phyloP scores from a whole-genome alignment of 2,329 filamentous ascomycete species.

The Davidsoniella eucalypti region DNA sequence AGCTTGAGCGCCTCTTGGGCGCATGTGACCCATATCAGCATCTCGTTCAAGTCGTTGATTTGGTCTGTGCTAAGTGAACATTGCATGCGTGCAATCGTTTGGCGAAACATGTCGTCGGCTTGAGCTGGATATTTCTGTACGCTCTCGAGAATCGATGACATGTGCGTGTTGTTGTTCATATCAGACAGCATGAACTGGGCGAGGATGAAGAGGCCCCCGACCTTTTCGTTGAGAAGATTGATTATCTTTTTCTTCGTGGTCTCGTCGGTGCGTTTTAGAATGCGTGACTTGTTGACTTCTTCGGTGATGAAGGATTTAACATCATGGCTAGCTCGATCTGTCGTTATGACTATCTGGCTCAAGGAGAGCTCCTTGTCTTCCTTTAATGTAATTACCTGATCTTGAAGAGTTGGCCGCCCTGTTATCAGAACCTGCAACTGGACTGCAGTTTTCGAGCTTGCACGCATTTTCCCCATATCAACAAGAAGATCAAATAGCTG shows the following conservation, averaged over 20 bases:
- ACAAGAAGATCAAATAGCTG: slow-evolving; percentile 19
- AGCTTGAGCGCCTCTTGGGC: slow-evolving; percentile 27
- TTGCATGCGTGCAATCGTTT: slow-evolving; percentile 27
- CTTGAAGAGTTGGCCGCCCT: slow-evolving; percentile 27
- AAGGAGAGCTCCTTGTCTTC: slow-evolving; percentile 19
- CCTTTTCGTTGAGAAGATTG: slow-evolving; percentile 24
- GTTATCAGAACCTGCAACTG: slow-evolving; percentile 22
- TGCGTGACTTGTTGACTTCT: slow-evolving; percentile 24
- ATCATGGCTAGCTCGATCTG: slow-evolving; percentile 26
- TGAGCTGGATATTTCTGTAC: slow-evolving; percentile 28
- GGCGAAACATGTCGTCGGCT: slow-evolving; percentile 26
- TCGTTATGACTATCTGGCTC: slow-evolving; percentile 26
- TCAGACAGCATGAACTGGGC: slow-evolving; percentile 35
- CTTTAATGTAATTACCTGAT: slow-evolving; percentile 23
- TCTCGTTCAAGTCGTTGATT: slow-evolving; percentile 28
- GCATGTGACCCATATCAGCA: slow-evolving; percentile 30
- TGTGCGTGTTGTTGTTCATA: slow-evolving; percentile 27
- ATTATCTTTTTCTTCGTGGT: slow-evolving; percentile 24
- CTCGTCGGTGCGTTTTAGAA: slow-evolving; percentile 20
- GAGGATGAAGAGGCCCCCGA: slow-evolving; percentile 31
- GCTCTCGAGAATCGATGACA: slow-evolving; percentile 27
- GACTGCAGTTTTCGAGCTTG: slow-evolving; percentile 1
- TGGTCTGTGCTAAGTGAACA: slow-evolving; percentile 24
- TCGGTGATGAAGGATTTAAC: slow-evolving; percentile 26
- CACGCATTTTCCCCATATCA: slow-evolving; percentile 14